Conservation (phyloP, 805 yeast genomes). For the Ogataea neopini region DNA sequence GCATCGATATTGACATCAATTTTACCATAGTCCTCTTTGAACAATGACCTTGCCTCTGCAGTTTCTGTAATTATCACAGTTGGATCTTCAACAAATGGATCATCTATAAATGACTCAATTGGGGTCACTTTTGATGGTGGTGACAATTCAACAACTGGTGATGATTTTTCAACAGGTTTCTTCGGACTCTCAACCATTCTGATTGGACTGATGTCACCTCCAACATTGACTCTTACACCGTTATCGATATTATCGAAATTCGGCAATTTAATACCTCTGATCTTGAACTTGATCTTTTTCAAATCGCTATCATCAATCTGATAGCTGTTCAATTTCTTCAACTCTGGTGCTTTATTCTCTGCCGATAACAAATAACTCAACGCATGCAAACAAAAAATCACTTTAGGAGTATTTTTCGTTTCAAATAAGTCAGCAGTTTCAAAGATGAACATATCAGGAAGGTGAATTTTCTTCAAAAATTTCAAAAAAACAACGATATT, state of each 20-base stretch:
- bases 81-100: not conserved
- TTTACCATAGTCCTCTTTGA: constrained; percentile 18
- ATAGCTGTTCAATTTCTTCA: constrained; percentile 60
- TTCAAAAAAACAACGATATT: constrained; percentile 83
- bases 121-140: not conserved
- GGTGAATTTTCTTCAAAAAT: constrained; percentile 63
- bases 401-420: constrained; percentile 88
- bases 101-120: not conserved
- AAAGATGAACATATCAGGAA: constrained; percentile 87
- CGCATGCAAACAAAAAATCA: constrained; percentile 90
- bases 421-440: constrained; percentile 94
- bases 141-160: no score
- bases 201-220: constrained; percentile 27
- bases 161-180: not conserved
- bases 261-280: constrained; percentile 69
- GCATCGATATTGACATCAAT: constrained; percentile 27
- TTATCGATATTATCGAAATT: constrained; percentile 57
- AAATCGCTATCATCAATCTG: constrained; percentile 71
- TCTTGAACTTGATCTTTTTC: constrained; percentile 64
- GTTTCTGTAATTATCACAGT: constrained; percentile 17
- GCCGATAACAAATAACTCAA: constrained; percentile 70
- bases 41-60: constrained; percentile 26
- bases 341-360: constrained; percentile 56
- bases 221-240: constrained; percentile 36
- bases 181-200: constrained; percentile 11